Evolutionary conservation across 768 basidiomycete species (phyloP), one percentile per base, ranked within the genome.

Genomic region (Kwoniella heveanensis): DNA sequence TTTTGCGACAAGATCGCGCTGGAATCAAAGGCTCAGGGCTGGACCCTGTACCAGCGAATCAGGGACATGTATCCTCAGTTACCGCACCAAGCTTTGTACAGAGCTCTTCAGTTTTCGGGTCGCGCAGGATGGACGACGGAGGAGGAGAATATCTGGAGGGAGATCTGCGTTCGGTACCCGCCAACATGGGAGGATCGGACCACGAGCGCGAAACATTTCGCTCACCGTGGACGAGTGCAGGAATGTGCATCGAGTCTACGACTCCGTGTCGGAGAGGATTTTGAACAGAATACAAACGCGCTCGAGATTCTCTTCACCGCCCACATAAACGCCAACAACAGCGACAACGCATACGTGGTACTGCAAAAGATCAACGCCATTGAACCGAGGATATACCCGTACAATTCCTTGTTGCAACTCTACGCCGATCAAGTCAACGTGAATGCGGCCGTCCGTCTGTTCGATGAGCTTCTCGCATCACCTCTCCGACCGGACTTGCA

Each of bases 401-500:
- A 67, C 70, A 72, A 75, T 57, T 46, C 67, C 2, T 52, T 73
- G 19, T 46, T 77, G 21, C 57, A 60, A 36, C 71, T 66, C 12
- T 64, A 61, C 51, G 70, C 73, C 1, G 49, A 64, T 2, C 65
- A 71, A 3, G 67, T 29, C 36, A 69, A 78, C 49, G 60, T 73
- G 27, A 57, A 51, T 32, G 26, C 52, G 17, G 66, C 76, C 8
- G 60, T 70, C 12, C 27, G 52, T 21, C 54, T 76, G 0, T 77
- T 78, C 60, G 62, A 66, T 22, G 57, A 66, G 29, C 48, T 67
- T 15, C 80, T 82, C 2, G 82, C 83, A 1, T 52, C 49, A 1
- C 44, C 52, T 13, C 57, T 87, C 21, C 57, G 70, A 37, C 86
- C 87, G 8, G 83, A 85, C 52, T 72, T 66, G 6, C 80, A 84